phyloP scores from a whole-genome alignment of 495 filamentous ascomycete genomes.

The Lasiosphaeriaceae sp. region DNA sequence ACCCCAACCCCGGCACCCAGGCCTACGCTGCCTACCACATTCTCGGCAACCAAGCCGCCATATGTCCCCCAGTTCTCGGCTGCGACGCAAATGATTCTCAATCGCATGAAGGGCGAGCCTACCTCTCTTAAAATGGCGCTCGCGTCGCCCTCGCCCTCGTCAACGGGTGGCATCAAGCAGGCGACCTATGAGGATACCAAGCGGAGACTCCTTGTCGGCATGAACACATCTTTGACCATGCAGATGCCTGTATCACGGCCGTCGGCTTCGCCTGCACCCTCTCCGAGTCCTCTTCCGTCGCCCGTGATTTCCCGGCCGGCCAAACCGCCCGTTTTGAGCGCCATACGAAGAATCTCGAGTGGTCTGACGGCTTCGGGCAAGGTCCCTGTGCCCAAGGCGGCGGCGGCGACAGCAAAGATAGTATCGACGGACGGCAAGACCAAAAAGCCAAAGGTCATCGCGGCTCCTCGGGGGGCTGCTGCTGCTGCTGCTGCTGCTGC shows the following conservation, averaged over 20 bases:
- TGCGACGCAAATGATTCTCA: constrained; percentile 55
- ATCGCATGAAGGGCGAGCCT: constrained; percentile 44
- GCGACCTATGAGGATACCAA: constrained; percentile 46
- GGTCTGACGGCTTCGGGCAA: constrained; percentile 22
- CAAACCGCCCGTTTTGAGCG: constrained; percentile 17
- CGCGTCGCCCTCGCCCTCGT: constrained; percentile 26
- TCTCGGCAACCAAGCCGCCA: constrained; percentile 27
- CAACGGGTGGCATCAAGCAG: constrained; percentile 30
- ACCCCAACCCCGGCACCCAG: background rate
- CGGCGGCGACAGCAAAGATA: no score
- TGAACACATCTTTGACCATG: constrained; percentile 50
- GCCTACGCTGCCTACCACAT: constrained; percentile 1
- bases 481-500: background rate
- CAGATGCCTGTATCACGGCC: constrained; percentile 18
- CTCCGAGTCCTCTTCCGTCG: background rate
- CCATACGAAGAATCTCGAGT: constrained; percentile 27
- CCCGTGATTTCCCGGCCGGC: background rate
- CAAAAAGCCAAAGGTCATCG: constrained; percentile 21
- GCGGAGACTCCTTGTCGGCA: constrained; percentile 42
- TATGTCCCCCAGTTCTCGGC: constrained; percentile 52
- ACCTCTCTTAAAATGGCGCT: constrained; percentile 33
- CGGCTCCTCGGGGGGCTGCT: background rate
- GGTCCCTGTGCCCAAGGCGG: constrained; percentile 6
- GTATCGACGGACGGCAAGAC: constrained; percentile 18
- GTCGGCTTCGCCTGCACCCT: background rate